Evolutionary conservation across 257 asterid species (phyloP).

Genomic region (Fraxinus quadrangulata): DNA sequence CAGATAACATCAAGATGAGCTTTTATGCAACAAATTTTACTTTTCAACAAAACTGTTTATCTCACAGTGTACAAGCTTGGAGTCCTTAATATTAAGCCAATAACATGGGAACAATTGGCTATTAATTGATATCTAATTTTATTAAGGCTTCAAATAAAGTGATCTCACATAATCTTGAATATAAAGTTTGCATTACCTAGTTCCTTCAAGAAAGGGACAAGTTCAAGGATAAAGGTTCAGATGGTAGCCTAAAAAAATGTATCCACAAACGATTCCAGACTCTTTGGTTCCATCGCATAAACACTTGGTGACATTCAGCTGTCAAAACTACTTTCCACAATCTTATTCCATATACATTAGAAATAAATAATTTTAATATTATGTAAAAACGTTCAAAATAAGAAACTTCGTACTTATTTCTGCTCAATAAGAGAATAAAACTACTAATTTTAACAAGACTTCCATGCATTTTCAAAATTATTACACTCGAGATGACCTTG

Average conservation of each 20-base stretch:
- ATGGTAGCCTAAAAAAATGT: neutral
- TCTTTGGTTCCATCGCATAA: neutral
- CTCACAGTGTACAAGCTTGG: neutral
- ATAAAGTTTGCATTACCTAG: neutral
- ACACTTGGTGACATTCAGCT: neutral
- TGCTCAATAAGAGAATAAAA: neutral
- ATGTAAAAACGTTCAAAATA: neutral
- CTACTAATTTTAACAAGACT: neutral
- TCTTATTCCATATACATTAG: neutral
- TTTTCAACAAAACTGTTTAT: neutral
- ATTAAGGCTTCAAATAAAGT: neutral
- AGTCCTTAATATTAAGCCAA: neutral
- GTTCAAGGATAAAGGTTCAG: conserved; percentile 3
- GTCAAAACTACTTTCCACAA: neutral
- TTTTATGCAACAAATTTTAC: neutral
- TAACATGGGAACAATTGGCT: neutral
- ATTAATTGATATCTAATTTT: neutral
- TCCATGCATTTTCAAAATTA: neutral
- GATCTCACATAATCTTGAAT: neutral
- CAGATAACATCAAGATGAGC: neutral
- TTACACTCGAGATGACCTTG: neutral
- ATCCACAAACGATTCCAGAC: conserved; percentile 1
- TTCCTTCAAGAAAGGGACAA: neutral
- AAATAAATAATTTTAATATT: neutral
- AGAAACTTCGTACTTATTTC: neutral